Evolutionary conservation across 2,329 filamentous ascomycete genomes (phyloP), one percentile per base, ranked within the genome.

Genomic region (Claviceps capensis): DNA sequence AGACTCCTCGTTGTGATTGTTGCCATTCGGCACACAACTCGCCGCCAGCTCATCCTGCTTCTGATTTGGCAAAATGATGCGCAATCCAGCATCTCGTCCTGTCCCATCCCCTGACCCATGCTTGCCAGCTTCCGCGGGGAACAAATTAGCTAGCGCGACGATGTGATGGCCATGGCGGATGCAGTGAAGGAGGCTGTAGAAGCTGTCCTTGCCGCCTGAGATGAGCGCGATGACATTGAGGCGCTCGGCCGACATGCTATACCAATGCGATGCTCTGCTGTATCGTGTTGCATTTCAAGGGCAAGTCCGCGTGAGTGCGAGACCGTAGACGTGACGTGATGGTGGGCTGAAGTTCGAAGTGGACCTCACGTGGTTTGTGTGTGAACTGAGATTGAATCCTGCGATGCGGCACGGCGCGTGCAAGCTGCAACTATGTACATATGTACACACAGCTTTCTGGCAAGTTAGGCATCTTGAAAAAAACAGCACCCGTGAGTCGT

Each of bases 141-240:
- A 78, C 52, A 98, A 74, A 67, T 98, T 98, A 48, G 88, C 93
- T 47, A 98, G 73, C 7, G 93, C 93, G 49, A 96, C 79, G 47
- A 98, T 74, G 56, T 78, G 77, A 68, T 97, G 91, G 23, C 88
- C 89, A 65, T 95, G 86, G 54, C 82, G 80, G 58, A 88, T 74
- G 68, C 90, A 96, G 72, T 98, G 93, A 53, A 96, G 78, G 58
- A 95, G 78, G 19, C 88, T 91, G 72, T 86, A 97, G 67, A 98
- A 85, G 58, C 91, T 96, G 72, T 98, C 93, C 71, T 98, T 98
- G 58, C 93, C 93, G 54, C 93, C 93, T 19, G 93, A 98, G 57
- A 98, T 84, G 56, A 98, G 75, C 48, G 88, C 91, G 60, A 98
- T 90, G 57, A 96, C 89, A 59, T 90, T 84, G 57, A 84, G 71